Base-by-base conservation (phyloP, 148 eudicot species). In the Rhododendron simsii region DNA sequence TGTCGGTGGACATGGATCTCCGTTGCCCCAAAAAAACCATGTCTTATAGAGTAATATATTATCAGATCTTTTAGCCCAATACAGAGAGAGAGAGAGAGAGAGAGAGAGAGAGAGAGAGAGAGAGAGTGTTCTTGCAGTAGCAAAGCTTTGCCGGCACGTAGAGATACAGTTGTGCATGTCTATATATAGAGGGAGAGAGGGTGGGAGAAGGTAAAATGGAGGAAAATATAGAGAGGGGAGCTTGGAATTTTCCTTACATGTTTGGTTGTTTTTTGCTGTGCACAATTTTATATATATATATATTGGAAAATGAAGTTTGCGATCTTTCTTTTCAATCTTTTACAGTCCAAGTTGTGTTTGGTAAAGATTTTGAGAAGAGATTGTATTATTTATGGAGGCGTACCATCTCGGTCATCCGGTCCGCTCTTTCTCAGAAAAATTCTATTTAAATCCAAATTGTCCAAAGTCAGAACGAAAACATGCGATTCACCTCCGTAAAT, bases 351-450 rank as follows among this genome's bases (percentile, higher is more conserved):
- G 45, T 41, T 41, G 44, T 41, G 45, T 6, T 41, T 41, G 45
- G 45, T 41, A 41, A 41, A 41, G 7, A 41, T 41, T 41, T 41
- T 6, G 45, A 41, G 45, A 41, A 41, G 45, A 5, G 7, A 41
- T 41, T 5, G 45, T 41, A 0, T 41, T 0, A 41, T 41, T 41
- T 1, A 41, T 0, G 6, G 1, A 6, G 7, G 45, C 0, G 45
- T 1, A 1, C 1, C 8, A 41, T 41, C 0, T 41, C 1, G 45
- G 6, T 1, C 7, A 0, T 5, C 44, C 0, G 8, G 6, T 41
- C 1, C 35, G 35, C 35, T 33, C 35, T 33, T 33, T 33, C 1
- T 33, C 35, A 33, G 35, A 33, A 33, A 33, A 33, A 33, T 1
- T 33, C 1, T 1, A 33, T 33, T 33, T 33, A 33, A 1, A 33